phyloP scores from a whole-genome alignment of 1,284 basidiomycete genomes.

The Leccinum colubrinum region DNA sequence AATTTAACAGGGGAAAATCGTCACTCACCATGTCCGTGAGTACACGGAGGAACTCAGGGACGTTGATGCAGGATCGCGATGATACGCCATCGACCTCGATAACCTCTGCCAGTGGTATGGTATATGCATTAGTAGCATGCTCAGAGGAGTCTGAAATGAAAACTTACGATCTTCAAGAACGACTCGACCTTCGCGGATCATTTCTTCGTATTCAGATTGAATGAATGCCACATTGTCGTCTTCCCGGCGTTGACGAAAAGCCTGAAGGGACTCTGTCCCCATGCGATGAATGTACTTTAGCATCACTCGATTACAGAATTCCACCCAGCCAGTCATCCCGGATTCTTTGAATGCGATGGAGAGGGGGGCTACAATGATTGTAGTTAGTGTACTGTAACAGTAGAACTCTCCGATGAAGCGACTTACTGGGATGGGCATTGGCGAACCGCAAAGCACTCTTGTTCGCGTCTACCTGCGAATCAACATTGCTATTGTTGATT shows the following conservation, averaged over 20 bases:
- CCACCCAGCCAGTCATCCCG: background rate
- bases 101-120: too few relatives aligned
- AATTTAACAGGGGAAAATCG: too few relatives aligned
- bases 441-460: background rate
- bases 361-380: background rate
- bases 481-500: background rate
- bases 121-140: too few relatives aligned
- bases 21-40: too few relatives aligned
- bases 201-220: background rate
- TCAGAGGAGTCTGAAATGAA: background rate
- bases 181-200: background rate
- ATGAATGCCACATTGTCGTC: background rate
- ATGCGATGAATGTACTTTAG: background rate
- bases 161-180: background rate
- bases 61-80: too few relatives aligned
- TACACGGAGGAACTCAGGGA: too few relatives aligned
- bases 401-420: background rate
- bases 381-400: background rate
- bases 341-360: background rate
- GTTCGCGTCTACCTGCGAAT: background rate
- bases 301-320: background rate
- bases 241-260: background rate
- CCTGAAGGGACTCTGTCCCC: background rate
- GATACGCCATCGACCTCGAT: too few relatives aligned
- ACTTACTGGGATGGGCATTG: background rate